Conservation (phyloP, 805 yeast genomes). For the Teunomyces lycoperdinae region DNA sequence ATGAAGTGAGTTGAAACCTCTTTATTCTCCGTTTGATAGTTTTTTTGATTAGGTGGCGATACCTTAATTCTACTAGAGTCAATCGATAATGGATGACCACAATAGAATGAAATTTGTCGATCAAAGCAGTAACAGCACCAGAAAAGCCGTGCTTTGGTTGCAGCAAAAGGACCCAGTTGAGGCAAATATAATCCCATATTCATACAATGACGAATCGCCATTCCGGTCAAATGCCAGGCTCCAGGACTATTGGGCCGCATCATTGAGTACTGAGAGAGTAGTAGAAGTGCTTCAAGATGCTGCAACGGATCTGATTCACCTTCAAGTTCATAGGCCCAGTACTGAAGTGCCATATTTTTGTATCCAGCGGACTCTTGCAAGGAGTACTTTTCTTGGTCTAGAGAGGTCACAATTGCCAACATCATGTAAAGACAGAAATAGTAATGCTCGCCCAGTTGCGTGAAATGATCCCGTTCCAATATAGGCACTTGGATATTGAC, state of each 20-base stretch:
- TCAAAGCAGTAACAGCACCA: constrained; percentile 2
- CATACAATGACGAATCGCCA: not conserved
- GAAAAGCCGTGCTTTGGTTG: not conserved
- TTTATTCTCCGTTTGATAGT: not conserved
- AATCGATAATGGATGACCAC: not conserved
- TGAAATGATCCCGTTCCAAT: not conserved
- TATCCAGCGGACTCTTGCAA: not conserved
- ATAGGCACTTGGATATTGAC: not conserved
- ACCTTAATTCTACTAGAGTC: not conserved
- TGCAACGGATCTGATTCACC: not conserved
- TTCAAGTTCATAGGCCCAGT: not conserved
- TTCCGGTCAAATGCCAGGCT: not conserved
- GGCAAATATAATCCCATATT: not conserved
- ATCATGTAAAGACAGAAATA: not conserved
- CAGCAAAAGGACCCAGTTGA: not conserved
- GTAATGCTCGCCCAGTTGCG: not conserved
- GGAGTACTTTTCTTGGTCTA: not conserved
- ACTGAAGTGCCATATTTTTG: not conserved
- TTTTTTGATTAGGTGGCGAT: not conserved
- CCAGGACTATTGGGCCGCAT: constrained; percentile 1
- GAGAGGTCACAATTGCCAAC: not conserved
- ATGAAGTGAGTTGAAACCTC: not conserved
- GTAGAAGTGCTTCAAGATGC: constrained; percentile 1
- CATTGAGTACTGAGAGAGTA: constrained; percentile 1
- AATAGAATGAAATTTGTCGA: not conserved